These are phyloP conservation scores for Crinitomyces ghanaensis DNA, from an alignment of 805 yeast species.

Conservation along the genomic window DNA sequence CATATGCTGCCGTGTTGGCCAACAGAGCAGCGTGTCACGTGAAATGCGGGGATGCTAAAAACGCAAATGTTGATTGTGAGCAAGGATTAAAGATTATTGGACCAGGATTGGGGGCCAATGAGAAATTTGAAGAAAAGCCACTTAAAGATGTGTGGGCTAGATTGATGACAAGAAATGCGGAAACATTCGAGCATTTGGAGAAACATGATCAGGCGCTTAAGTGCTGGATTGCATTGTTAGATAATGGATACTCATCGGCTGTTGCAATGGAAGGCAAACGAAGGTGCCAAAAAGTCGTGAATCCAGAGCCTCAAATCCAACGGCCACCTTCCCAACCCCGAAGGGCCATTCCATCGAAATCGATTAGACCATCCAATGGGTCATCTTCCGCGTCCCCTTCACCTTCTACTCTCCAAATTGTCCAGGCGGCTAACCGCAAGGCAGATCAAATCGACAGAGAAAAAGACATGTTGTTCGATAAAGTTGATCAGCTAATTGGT, in stretches of 20 bases:
- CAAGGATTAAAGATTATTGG: slow-evolving; percentile 36
- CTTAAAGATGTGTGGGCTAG: slow-evolving; percentile 67
- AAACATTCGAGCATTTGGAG: slow-evolving; percentile 73
- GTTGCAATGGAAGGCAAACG: slow-evolving; percentile 69
- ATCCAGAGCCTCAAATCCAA: slow-evolving; percentile 25
- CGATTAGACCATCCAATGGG: slow-evolving; percentile 11
- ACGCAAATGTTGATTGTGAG: slow-evolving; percentile 36
- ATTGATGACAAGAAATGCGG: slow-evolving; percentile 61
- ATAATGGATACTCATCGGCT: slow-evolving; percentile 55
- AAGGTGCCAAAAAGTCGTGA: slow-evolving; percentile 55
- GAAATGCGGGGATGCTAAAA: slow-evolving; percentile 59
- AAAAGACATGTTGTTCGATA: slow-evolving; percentile 51
- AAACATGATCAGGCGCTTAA: slow-evolving; percentile 51
- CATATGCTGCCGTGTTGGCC: slow-evolving; percentile 57
- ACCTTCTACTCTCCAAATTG: slow-evolving; percentile 39
- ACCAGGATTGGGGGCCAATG: slow-evolving; percentile 28
- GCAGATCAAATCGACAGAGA: slow-evolving; percentile 43
- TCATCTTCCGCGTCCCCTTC: slow-evolving; percentile 23
- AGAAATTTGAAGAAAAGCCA: slow-evolving; percentile 36
- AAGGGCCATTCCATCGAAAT: slow-evolving; percentile 4
- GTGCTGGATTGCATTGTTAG: slow-evolving; percentile 50
- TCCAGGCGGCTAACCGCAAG: slow-evolving; percentile 36
- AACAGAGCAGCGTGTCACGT: slow-evolving; percentile 59
- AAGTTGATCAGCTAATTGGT: slow-evolving; percentile 41
- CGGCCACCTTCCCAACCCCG: slow-evolving; percentile 10